Evolutionary conservation across 208 protist genomes (phyloP).

Genomic region (Leishmania mexicana): DNA sequence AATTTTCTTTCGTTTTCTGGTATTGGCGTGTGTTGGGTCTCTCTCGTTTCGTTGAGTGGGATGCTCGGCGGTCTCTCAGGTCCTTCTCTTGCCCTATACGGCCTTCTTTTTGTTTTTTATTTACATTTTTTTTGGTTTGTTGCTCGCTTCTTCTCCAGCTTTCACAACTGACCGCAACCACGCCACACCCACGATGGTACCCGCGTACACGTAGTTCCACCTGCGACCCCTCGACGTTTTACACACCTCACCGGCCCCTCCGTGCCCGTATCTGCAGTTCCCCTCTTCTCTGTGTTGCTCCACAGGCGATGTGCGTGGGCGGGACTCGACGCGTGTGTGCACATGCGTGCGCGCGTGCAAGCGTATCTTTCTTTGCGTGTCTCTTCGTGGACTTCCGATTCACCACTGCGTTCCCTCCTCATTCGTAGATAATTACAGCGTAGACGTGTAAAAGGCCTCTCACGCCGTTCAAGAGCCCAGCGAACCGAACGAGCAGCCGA

Average conservation of each 20-base stretch:
- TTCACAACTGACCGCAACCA: not conserved
- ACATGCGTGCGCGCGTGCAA: not conserved
- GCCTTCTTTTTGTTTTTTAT: not conserved
- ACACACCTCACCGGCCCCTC: not conserved
- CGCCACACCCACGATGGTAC: not conserved
- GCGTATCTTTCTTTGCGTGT: too few relatives aligned
- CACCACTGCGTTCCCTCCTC: too few relatives aligned
- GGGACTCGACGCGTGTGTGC: not conserved
- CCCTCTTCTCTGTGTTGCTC: not conserved
- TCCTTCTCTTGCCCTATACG: not conserved
- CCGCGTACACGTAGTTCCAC: not conserved
- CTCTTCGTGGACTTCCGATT: too few relatives aligned
- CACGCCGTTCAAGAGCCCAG: too few relatives aligned
- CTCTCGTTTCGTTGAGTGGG: not conserved
- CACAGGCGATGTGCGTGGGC: not conserved
- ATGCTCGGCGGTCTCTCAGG: not conserved
- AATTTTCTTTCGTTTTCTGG: not conserved
- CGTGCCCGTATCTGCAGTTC: not conserved
- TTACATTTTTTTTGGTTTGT: not conserved
- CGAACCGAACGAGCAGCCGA: too few relatives aligned
- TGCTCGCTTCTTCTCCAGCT: conserved; percentile 1
- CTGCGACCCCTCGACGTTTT: not conserved
- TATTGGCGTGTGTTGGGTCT: not conserved
- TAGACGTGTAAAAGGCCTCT: too few relatives aligned
- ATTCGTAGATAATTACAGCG: too few relatives aligned